A percentile compares a stretch with the other conserved stretches of the same genome.
These are phyloP conservation scores for Fusarium annulatum DNA, from an alignment of 2,329 filamentous ascomycete species.

Conservation along the genomic window DNA sequence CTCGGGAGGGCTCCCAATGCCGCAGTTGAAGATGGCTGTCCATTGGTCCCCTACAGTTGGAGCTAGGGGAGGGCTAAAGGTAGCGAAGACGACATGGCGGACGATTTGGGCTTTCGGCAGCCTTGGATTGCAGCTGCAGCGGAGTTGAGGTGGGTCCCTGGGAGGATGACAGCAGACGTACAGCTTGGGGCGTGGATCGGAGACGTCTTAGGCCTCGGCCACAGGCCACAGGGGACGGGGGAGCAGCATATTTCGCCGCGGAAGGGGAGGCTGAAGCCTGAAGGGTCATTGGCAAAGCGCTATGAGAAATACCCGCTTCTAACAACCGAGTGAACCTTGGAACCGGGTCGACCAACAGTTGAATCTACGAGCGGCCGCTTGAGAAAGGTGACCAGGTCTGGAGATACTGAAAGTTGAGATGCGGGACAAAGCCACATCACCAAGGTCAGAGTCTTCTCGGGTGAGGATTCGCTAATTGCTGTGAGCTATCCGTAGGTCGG, in stretches of 20 bases:
- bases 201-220: constrained; percentile 16
- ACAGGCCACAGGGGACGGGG: constrained; percentile 24
- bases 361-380: constrained; percentile 15
- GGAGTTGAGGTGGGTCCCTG: constrained; percentile 10
- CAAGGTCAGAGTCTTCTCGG: neutral
- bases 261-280: constrained; percentile 4
- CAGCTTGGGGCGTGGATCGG: constrained; percentile 24
- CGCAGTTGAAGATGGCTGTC: constrained; percentile 24
- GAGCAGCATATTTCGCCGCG: constrained; percentile 28
- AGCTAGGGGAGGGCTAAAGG: constrained; percentile 15
- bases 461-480: neutral
- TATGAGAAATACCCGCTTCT: constrained; percentile 17
- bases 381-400: neutral
- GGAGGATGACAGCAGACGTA: constrained; percentile 34
- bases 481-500: constrained; percentile 1
- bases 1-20: constrained; percentile 31
- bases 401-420: neutral
- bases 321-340: constrained; percentile 27
- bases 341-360: constrained; percentile 11
- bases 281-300: constrained; percentile 11
- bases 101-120: constrained; percentile 14
- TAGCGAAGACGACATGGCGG: constrained; percentile 13
- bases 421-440: neutral
- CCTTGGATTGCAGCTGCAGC: constrained; percentile 26
- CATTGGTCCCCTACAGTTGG: constrained; percentile 31